phyloP scores from a whole-genome alignment of 2,329 filamentous ascomycete species.

The Trichophyton verrucosum region DNA sequence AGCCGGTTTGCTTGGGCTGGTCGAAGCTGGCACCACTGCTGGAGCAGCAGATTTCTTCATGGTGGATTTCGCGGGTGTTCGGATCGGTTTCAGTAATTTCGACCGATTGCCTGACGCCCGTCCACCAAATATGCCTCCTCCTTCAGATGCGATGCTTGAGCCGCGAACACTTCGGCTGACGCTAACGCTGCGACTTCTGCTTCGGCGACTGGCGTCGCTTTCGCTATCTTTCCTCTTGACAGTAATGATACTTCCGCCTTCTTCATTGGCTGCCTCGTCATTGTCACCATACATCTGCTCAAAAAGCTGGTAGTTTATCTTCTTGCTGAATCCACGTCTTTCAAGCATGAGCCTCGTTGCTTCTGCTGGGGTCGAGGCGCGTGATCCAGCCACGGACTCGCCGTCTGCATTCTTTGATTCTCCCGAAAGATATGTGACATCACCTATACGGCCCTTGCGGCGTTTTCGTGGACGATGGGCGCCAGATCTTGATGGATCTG shows the following conservation, averaged over 20 bases:
- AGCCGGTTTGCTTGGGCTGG: constrained; percentile 16
- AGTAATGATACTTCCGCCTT: constrained; percentile 3
- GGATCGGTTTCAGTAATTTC: not conserved
- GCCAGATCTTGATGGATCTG: constrained; percentile 20
- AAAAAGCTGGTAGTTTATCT: constrained; percentile 53
- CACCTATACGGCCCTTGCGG: constrained; percentile 35
- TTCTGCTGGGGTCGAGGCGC: constrained; percentile 56
- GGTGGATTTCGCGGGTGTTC: not conserved
- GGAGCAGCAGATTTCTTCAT: constrained; percentile 1
- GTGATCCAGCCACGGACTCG: constrained; percentile 52
- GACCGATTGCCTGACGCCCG: not conserved
- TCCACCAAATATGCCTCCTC: constrained; percentile 12
- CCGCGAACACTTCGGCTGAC: constrained; percentile 11
- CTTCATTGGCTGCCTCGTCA: constrained; percentile 18
- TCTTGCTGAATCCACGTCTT: constrained; percentile 56
- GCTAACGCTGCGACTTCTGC: constrained; percentile 25
- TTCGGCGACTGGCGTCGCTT: constrained; percentile 5
- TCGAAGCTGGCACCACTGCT: not conserved
- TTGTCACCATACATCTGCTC: constrained; percentile 31
- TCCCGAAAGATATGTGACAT: constrained; percentile 33
- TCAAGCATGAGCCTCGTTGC: constrained; percentile 57
- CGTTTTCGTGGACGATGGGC: constrained; percentile 38
- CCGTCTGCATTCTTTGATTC: constrained; percentile 41
- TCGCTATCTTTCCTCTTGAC: constrained; percentile 13
- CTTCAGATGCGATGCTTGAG: constrained; percentile 10